phyloP scores from a whole-genome alignment of 2,329 filamentous ascomycete species.

The Drechslera avenae region DNA sequence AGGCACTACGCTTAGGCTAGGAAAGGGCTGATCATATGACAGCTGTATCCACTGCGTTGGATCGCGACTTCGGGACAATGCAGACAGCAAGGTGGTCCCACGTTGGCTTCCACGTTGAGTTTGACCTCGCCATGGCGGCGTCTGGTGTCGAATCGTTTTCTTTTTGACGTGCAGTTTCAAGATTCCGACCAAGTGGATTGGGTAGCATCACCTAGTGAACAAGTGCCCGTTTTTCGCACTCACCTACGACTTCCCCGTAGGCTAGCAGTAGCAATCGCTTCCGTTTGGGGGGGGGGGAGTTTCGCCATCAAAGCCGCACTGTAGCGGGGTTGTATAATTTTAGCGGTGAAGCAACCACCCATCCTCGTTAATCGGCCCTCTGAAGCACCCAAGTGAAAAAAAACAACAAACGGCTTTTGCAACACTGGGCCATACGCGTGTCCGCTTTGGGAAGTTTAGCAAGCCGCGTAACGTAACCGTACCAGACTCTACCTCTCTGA shows the following conservation, averaged over 20 bases:
- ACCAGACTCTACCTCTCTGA: background rate
- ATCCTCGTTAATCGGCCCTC: conserved; percentile 6
- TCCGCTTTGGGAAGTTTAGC: conserved; percentile 1
- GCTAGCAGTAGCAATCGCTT: conserved; percentile 18
- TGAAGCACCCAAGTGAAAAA: conserved; percentile 11
- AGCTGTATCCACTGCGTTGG: conserved; percentile 33
- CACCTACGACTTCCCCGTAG: conserved; percentile 10
- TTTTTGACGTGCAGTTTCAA: conserved; percentile 34
- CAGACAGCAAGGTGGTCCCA: conserved; percentile 22
- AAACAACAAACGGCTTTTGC: conserved; percentile 2
- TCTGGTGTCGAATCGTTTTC: conserved; percentile 12
- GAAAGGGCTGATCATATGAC: conserved; percentile 44
- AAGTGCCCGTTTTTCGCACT: conserved; percentile 19
- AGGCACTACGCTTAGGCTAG: conserved; percentile 27
- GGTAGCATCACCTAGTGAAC: conserved; percentile 9
- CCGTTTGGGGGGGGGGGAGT: conserved; percentile 26
- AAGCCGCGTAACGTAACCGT: conserved; percentile 2
- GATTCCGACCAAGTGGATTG: conserved; percentile 25
- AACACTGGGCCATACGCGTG: background rate
- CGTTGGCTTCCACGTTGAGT: conserved; percentile 11
- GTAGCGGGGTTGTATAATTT: conserved; percentile 36
- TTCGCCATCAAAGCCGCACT: conserved; percentile 22
- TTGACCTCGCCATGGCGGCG: conserved; percentile 12
- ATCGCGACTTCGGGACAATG: conserved; percentile 24
- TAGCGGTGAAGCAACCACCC: conserved; percentile 40